A percentile compares a stretch with the other conserved stretches of the same genome.
These are phyloP conservation scores for Phytopythium vexans DNA, from an alignment of 352 stramenopile genomes.

Conservation along the genomic window DNA sequence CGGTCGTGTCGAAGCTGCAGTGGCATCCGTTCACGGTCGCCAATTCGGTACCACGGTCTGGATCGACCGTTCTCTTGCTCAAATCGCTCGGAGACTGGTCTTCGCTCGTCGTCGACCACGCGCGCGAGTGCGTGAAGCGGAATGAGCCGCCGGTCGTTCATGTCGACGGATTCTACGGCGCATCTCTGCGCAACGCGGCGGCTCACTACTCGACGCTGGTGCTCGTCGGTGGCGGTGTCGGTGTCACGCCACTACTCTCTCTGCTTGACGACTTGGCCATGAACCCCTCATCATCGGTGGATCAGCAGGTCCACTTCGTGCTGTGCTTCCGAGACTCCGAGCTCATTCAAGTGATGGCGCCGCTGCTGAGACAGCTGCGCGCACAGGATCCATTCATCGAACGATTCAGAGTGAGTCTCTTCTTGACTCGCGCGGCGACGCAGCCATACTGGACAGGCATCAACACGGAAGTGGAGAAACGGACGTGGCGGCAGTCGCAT, in stretches of 20 bases:
- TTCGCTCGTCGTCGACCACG: constrained; percentile 10
- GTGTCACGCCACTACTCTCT: constrained; percentile 7
- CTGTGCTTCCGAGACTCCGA: constrained; percentile 6
- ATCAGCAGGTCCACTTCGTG: constrained; percentile 4
- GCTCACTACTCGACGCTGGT: constrained; percentile 8
- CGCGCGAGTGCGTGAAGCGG: constrained; percentile 9
- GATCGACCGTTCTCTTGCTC: constrained; percentile 15
- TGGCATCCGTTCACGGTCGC: constrained; percentile 25
- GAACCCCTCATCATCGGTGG: not conserved
- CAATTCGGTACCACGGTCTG: constrained; percentile 6
- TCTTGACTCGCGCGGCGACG: constrained; percentile 6
- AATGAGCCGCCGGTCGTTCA: constrained; percentile 7
- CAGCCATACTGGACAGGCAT: not conserved
- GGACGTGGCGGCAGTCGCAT: not conserved
- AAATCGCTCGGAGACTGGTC: constrained; percentile 16
- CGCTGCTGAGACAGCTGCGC: constrained; percentile 1
- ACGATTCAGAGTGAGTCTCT: constrained; percentile 1
- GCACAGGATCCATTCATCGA: not conserved
- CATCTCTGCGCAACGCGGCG: constrained; percentile 6
- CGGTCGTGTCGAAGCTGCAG: constrained; percentile 18
- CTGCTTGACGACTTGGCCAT: constrained; percentile 9
- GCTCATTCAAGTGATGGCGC: constrained; percentile 3
- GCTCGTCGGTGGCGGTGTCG: constrained; percentile 7
- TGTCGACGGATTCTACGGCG: constrained; percentile 18
- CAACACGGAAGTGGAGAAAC: too few relatives aligned